Evolutionary conservation across 1,139 yeast genomes (phyloP).

Genomic region (Taphrina flavorubra): DNA sequence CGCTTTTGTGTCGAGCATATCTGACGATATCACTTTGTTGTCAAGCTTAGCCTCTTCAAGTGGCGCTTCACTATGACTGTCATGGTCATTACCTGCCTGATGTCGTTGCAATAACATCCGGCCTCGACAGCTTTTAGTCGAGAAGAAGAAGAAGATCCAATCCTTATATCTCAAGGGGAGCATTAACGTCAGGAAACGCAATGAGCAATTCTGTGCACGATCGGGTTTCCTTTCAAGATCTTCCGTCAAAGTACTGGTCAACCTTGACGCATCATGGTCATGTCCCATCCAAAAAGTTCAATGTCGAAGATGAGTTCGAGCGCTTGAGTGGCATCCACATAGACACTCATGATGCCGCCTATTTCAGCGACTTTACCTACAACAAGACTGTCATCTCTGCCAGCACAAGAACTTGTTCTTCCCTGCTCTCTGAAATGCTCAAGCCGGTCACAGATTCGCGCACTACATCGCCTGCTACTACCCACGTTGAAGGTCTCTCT

Average conservation of each 20-base stretch:
- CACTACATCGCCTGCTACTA: constrained; percentile 24
- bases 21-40: no score
- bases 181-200: not conserved
- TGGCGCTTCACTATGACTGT: constrained; percentile 11
- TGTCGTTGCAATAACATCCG: constrained; percentile 18
- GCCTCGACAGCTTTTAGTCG: constrained; percentile 25
- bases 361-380: constrained; percentile 28
- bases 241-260: constrained; percentile 28
- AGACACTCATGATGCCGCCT: constrained; percentile 22
- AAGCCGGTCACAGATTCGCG: constrained; percentile 13
- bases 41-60: not conserved
- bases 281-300: not conserved
- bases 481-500: constrained; percentile 31
- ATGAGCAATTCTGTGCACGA: constrained; percentile 1
- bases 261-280: constrained; percentile 28
- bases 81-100: constrained; percentile 6
- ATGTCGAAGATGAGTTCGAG: constrained; percentile 16
- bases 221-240: constrained; percentile 17
- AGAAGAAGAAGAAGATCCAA: not conserved
- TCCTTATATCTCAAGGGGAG: no score
- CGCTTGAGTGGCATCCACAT: constrained; percentile 7
- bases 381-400: constrained; percentile 20
- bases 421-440: constrained; percentile 31
- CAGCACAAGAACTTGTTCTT: constrained; percentile 37
- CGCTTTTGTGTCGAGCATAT: no score